A percentile compares a stretch with the other conserved stretches of the same genome.
Conservation (phyloP, 257 asterid species). For the Paraleonurus japonicus region DNA sequence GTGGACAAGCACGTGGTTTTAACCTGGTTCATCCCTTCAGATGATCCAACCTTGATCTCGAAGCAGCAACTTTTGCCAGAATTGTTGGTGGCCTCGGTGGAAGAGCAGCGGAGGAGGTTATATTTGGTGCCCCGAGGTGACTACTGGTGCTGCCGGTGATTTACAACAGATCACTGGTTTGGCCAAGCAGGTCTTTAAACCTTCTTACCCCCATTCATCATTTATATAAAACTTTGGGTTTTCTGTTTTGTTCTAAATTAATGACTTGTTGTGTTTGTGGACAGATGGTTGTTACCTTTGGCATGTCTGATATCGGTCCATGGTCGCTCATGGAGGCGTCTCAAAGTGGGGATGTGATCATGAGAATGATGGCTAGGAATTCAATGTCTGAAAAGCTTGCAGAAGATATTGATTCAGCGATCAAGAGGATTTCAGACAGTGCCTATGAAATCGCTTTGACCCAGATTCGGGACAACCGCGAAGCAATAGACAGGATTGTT, state of each 20-base stretch:
- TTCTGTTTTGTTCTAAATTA: too few species aligned
- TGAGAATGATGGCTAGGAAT: slow-evolving; percentile 98
- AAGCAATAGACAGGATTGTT: slow-evolving; percentile 85
- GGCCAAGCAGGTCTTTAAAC: slow-evolving; percentile 75
- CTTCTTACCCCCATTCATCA: neutral
- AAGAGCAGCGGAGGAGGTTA: slow-evolving; percentile 96
- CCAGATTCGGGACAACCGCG: slow-evolving; percentile 81
- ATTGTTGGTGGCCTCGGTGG: slow-evolving; percentile 99
- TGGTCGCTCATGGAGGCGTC: slow-evolving; percentile 90
- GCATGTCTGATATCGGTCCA: slow-evolving; percentile 94
- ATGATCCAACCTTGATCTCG: slow-evolving; percentile 96
- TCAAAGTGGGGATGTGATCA: slow-evolving; percentile 78
- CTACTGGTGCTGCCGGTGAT: slow-evolving; percentile 97
- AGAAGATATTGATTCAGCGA: slow-evolving; percentile 80
- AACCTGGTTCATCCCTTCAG: slow-evolving; percentile 98
- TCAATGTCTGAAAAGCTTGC: slow-evolving; percentile 97
- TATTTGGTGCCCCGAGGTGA: slow-evolving; percentile 98
- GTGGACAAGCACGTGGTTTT: slow-evolving; percentile 98
- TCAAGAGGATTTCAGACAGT: slow-evolving; percentile 69
- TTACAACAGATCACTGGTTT: slow-evolving; percentile 91
- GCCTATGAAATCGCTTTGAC: slow-evolving; percentile 81
- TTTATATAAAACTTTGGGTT: neutral
- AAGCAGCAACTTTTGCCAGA: slow-evolving; percentile 94
- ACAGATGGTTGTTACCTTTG: slow-evolving; percentile 92
- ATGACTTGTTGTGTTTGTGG: neutral